These are phyloP conservation scores for Camelina laxa DNA, from an alignment of 345 rosid genomes.

Conservation along the genomic window DNA sequence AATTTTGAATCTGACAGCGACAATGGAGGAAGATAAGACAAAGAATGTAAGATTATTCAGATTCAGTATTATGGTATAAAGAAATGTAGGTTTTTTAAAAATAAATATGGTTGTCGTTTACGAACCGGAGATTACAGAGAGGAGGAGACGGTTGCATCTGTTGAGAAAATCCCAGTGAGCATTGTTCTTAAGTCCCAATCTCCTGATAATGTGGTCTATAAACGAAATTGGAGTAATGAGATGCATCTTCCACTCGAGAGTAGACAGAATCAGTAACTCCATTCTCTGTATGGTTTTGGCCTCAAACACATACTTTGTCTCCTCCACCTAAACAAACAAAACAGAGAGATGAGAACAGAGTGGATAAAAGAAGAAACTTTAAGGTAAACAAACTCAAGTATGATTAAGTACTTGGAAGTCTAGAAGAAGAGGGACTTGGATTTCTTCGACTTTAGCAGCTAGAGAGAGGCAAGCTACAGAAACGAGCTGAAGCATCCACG, in stretches of 20 bases:
- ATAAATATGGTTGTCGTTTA: slow-evolving; percentile 10
- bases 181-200: slow-evolving; percentile 67
- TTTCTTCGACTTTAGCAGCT: slow-evolving; percentile 96
- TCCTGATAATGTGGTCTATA: slow-evolving; percentile 68
- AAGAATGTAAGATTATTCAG: slow-evolving; percentile 30
- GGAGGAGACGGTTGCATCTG: slow-evolving; percentile 68
- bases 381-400: background rate
- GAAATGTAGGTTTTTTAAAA: background rate
- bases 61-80: slow-evolving; percentile 16
- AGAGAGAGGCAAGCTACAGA: slow-evolving; percentile 90
- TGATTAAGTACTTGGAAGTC: slow-evolving; percentile 72
- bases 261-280: slow-evolving; percentile 90
- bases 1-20: slow-evolving; percentile 68
- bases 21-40: slow-evolving; percentile 21
- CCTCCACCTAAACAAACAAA: slow-evolving; percentile 61
- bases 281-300: slow-evolving; percentile 90
- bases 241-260: slow-evolving; percentile 92
- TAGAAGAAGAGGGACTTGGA: slow-evolving; percentile 73
- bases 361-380: background rate
- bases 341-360: slow-evolving; percentile 25
- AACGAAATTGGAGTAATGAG: slow-evolving; percentile 86
- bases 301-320: slow-evolving; percentile 70
- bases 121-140: slow-evolving; percentile 71
- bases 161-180: slow-evolving; percentile 72
- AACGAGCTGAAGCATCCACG: slow-evolving; percentile 91